phyloP scores from a whole-genome alignment of 1,284 basidiomycete species.

The Agroathelia rolfsii region DNA sequence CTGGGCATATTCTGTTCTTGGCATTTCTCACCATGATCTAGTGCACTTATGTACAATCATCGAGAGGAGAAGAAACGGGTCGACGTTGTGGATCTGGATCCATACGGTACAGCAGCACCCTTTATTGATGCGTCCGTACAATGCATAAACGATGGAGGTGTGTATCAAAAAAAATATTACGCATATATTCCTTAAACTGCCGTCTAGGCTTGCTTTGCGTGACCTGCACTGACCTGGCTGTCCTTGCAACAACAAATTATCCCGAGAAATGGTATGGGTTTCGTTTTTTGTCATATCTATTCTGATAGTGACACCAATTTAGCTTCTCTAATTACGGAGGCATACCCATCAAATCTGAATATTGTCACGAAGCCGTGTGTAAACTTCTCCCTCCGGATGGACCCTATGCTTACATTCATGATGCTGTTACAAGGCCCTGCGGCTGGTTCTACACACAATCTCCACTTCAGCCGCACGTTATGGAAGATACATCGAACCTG shows the following conservation, averaged over 20 bases:
- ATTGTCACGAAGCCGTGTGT: constrained; percentile 84
- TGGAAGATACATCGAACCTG: constrained; percentile 83
- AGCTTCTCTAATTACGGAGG: constrained; percentile 97
- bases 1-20: constrained; percentile 2
- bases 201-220: constrained; percentile 79
- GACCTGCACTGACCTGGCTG: constrained; percentile 93
- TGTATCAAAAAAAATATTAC: constrained; percentile 13
- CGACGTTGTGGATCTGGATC: constrained; percentile 94
- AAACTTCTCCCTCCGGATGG: constrained; percentile 1
- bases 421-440: constrained; percentile 52
- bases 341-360: constrained; percentile 85
- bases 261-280: constrained; percentile 87
- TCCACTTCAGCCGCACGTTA: constrained; percentile 86
- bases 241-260: constrained; percentile 90
- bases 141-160: constrained; percentile 79
- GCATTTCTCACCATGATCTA: constrained; percentile 23
- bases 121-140: constrained; percentile 98
- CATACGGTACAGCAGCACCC: constrained; percentile 94
- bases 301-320: constrained; percentile 5
- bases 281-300: neutral
- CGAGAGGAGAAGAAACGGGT: constrained; percentile 67
- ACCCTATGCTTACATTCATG: too few species aligned
- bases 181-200: constrained; percentile 1
- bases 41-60: constrained; percentile 87
- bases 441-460: constrained; percentile 81